Conservation (phyloP, 306 rosid species). For the Prunus campanulata region DNA sequence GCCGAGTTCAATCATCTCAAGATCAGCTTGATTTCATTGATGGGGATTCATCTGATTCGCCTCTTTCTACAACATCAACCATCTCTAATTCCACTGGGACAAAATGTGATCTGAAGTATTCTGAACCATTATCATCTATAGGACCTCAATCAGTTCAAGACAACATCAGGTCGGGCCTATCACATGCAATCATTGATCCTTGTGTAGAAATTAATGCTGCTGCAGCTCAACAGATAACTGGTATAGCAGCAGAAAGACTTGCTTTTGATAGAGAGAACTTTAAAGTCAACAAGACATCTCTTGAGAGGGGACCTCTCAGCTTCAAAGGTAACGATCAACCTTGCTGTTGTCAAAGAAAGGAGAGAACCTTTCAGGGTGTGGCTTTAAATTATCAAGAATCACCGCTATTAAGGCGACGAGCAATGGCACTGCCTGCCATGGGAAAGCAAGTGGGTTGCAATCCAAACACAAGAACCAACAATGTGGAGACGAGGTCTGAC, state of each 20-base stretch:
- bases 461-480: constrained; percentile 22
- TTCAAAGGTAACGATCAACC: constrained; percentile 33
- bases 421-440: constrained; percentile 24
- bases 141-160: constrained; percentile 31
- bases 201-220: constrained; percentile 27
- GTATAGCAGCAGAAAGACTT: constrained; percentile 20
- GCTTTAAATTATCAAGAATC: constrained; percentile 40
- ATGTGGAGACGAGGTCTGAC: constrained; percentile 29
- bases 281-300: constrained; percentile 22
- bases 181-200: constrained; percentile 31
- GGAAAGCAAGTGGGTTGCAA: constrained; percentile 32
- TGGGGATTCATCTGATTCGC: constrained; percentile 56
- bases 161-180: constrained; percentile 16
- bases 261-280: constrained; percentile 28
- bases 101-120: constrained; percentile 26
- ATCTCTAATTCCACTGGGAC: constrained; percentile 39
- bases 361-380: constrained; percentile 36
- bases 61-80: constrained; percentile 48
- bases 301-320: constrained; percentile 33
- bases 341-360: constrained; percentile 59
- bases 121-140: constrained; percentile 24
- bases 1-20: constrained; percentile 50
- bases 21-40: constrained; percentile 51
- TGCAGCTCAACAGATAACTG: constrained; percentile 16
- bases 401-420: constrained; percentile 32